Percentiles rank a stretch among this genome's conserved stretches.
These are phyloP conservation scores for Diplocarpon rosae DNA, from an alignment of 2,329 filamentous ascomycete species.

Conservation along the genomic window DNA sequence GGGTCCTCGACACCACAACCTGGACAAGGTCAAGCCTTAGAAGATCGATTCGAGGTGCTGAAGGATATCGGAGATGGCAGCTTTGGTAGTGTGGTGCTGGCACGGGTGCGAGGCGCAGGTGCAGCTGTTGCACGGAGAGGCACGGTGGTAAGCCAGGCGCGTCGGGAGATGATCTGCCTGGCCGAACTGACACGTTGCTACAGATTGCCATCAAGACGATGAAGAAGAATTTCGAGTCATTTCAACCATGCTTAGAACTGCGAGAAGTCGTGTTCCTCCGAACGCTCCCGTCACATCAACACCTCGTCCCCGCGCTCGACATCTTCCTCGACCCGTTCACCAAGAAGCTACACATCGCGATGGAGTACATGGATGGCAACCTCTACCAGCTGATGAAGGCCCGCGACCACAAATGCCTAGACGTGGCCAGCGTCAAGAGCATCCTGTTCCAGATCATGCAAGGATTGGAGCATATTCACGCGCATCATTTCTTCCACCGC, in stretches of 20 bases:
- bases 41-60: conserved; percentile 91
- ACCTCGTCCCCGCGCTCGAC: conserved; percentile 93
- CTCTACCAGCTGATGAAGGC: conserved; percentile 99
- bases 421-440: conserved; percentile 89
- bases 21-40: conserved; percentile 48
- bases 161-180: conserved; percentile 6
- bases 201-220: conserved; percentile 99
- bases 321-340: conserved; percentile 95
- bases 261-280: conserved; percentile 94
- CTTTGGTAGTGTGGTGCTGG: conserved; percentile 90
- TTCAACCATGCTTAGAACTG: conserved; percentile 80
- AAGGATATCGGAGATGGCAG: conserved; percentile 99
- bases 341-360: conserved; percentile 93
- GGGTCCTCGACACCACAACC: conserved; percentile 43
- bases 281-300: conserved; percentile 75
- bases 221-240: conserved; percentile 98
- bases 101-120: conserved; percentile 82
- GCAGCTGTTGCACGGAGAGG: conserved; percentile 80
- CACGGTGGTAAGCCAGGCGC: conserved; percentile 62
- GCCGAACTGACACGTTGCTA: conserved; percentile 9
- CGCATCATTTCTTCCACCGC: conserved; percentile 94
- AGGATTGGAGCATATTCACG: conserved; percentile 93
- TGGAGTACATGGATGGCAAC: conserved; percentile 99
- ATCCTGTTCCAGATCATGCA: conserved; percentile 96
- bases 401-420: conserved; percentile 85